phyloP scores from a whole-genome alignment of 345 rosid genomes.

The Ceriops zippeliana region DNA sequence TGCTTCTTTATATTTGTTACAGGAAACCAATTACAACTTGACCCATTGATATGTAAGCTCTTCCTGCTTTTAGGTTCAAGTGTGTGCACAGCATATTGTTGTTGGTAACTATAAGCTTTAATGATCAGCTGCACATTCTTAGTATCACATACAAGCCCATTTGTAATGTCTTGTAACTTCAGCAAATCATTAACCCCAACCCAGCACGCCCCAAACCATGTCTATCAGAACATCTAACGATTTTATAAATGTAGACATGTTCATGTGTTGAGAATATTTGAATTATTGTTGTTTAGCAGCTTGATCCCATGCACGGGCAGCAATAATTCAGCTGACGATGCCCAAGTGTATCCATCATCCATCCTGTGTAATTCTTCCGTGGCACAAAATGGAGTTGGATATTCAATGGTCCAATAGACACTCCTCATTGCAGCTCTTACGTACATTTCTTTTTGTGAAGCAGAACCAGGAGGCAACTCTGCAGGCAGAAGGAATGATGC shows the following conservation, averaged over 20 bases:
- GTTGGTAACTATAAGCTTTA: neutral
- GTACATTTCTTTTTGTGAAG: neutral
- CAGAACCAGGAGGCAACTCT: neutral
- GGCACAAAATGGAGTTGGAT: neutral
- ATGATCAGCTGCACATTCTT: neutral
- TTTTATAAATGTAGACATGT: neutral
- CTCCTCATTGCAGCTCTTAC: neutral
- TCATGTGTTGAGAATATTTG: neutral
- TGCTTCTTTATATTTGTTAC: neutral
- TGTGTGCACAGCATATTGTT: neutral
- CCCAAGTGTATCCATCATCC: neutral
- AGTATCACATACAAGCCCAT: no score
- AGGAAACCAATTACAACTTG: neutral
- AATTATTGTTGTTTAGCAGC: slow-evolving; percentile 12
- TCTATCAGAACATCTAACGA: neutral
- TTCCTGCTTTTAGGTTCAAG: no score
- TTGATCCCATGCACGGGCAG: slow-evolving; percentile 12
- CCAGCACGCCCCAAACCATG: no score
- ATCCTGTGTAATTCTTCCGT: neutral
- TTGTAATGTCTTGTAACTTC: no score
- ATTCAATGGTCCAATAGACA: neutral
- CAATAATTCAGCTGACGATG: neutral
- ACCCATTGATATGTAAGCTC: neutral
- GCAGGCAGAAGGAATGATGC: neutral
- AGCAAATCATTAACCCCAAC: no score